Evolutionary conservation across 345 rosid species (phyloP).

Genomic region (Murraya paniculata): DNA sequence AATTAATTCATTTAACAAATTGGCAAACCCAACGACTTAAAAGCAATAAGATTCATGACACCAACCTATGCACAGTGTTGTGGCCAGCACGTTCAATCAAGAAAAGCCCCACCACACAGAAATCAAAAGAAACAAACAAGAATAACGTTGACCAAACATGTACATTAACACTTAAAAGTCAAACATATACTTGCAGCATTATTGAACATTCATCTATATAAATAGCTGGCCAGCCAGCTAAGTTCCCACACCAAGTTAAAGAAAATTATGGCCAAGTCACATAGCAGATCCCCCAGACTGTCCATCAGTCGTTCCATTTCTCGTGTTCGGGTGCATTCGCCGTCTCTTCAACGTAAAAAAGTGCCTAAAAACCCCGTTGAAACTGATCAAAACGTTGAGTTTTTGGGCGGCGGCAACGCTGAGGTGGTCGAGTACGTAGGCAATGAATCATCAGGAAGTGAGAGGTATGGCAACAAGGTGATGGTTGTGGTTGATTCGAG

Average conservation of each 20-base stretch:
- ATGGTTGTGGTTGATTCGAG: conserved; percentile 86
- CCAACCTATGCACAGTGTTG: neutral
- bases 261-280: conserved; percentile 26
- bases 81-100: conserved; percentile 34
- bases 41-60: neutral
- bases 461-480: conserved; percentile 51
- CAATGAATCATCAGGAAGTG: neutral
- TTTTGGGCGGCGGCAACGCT: conserved; percentile 22
- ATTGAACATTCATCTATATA: neutral
- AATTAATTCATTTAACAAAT: neutral
- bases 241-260: conserved; percentile 5
- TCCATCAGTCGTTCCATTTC: conserved; percentile 34
- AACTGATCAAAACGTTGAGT: conserved; percentile 52
- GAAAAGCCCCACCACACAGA: conserved; percentile 27
- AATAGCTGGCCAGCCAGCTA: neutral
- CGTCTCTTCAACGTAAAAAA: conserved; percentile 40
- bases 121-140: conserved; percentile 19
- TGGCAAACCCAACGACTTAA: neutral
- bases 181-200: neutral
- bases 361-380: conserved; percentile 23
- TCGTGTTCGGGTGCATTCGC: conserved; percentile 40
- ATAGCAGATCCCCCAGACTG: conserved; percentile 38
- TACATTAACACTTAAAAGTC: neutral
- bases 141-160: no score
- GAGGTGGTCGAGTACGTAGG: conserved; percentile 7